A percentile compares a stretch with the other conserved stretches of the same genome.
Evolutionary conservation across 257 asterid genomes (phyloP).

Genomic region (Nicotiana benthamiana): DNA sequence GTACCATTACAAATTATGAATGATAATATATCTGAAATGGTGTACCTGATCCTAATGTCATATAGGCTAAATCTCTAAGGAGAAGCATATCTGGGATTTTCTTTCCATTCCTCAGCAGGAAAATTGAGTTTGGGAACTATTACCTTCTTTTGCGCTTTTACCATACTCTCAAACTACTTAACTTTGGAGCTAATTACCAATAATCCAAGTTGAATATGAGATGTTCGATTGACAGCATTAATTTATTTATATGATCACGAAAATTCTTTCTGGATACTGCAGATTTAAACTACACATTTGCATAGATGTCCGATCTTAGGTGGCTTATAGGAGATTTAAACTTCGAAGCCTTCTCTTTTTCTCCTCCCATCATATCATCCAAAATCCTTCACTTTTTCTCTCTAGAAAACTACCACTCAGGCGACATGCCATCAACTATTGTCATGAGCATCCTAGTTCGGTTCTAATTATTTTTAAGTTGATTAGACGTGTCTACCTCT

Average conservation of each 20-base stretch:
- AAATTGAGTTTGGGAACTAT: background rate
- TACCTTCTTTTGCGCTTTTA: background rate
- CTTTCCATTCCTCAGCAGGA: background rate
- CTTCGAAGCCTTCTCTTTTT: background rate
- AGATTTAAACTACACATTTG: background rate
- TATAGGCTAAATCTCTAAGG: background rate
- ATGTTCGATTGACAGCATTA: background rate
- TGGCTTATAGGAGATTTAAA: background rate
- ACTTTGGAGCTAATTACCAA: background rate
- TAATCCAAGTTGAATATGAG: constrained; percentile 1
- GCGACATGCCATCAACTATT: constrained; percentile 1
- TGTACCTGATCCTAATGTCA: background rate
- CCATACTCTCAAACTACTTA: background rate
- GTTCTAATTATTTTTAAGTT: background rate
- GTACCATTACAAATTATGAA: too few relatives aligned
- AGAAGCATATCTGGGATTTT: background rate
- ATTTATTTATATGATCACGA: background rate
- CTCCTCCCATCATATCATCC: background rate
- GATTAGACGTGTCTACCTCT: background rate
- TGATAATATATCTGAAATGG: background rate
- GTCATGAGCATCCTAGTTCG: background rate
- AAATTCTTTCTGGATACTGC: background rate
- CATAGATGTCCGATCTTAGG: background rate
- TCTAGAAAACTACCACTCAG: background rate
- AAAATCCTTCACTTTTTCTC: background rate